These are phyloP conservation scores for Leccinum insolens DNA, from an alignment of 1,284 basidiomycete genomes.

Conservation along the genomic window DNA sequence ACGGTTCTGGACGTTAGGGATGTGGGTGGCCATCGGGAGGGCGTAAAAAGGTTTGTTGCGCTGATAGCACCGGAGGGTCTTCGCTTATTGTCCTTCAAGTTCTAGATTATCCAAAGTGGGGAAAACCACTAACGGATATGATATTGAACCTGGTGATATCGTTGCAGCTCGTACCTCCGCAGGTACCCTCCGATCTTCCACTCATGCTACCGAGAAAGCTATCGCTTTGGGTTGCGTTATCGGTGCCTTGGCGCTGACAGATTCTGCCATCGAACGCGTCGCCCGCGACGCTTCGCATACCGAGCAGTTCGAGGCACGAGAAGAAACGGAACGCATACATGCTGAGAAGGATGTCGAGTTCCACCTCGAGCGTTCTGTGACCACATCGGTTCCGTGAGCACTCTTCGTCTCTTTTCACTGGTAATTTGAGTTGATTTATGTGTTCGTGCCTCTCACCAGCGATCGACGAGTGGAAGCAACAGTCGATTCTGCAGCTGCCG, in stretches of 20 bases:
- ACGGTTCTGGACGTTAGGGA: neutral
- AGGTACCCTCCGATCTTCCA: neutral
- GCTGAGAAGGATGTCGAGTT: neutral
- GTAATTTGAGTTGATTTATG: constrained; percentile 2
- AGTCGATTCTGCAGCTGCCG: neutral
- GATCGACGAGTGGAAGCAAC: neutral
- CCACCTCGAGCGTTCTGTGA: neutral
- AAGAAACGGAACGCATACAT: neutral
- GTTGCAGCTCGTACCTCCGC: neutral
- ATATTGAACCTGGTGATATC: neutral
- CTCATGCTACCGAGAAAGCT: neutral
- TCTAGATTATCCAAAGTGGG: neutral
- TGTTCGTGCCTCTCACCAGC: neutral
- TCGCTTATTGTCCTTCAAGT: neutral
- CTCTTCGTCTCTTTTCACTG: neutral
- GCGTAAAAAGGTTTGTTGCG: neutral
- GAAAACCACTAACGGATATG: neutral
- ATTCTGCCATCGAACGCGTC: neutral
- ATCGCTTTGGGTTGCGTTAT: neutral
- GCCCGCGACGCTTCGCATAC: neutral
- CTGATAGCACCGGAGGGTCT: neutral
- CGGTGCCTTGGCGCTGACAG: neutral
- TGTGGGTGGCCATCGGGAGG: neutral
- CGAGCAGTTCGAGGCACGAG: neutral
- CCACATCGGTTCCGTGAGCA: constrained; percentile 7